Base-by-base conservation (phyloP, 2,329 filamentous ascomycete species). In the Paracorniculantispora psalliotae region DNA sequence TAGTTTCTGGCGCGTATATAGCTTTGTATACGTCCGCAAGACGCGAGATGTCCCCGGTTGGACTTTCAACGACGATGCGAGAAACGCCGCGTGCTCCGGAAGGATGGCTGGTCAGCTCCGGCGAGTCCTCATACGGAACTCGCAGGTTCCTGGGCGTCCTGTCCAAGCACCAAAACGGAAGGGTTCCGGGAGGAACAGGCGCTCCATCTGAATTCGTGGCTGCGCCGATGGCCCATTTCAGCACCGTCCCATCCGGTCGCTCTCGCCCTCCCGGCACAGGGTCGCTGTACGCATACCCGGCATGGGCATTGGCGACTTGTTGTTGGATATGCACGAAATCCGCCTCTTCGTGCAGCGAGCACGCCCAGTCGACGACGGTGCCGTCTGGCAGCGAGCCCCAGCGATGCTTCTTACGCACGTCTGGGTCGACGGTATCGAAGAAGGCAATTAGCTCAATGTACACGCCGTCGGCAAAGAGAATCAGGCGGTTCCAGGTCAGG, bases 361-460 rank as follows among this genome's bases (percentile, higher is more conserved):
- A 76, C 8, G 86, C 81, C 78, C 82, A 84, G 73, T 88, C 87
- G 62, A 88, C 77, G 44, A 81, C 70, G 23, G 69, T 73, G 3
- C 82, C 81, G 33, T 78, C 77, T 0, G 70, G 63, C 10, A 81
- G 77, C 0, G 70, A 60, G 1, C 81, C 84, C 86, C 86, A 90
- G 66, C 81, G 81, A 65, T 89, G 85, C 1, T 72, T 70, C 6
- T 66, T 66, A 3, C 79, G 75, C 7, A 70, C 64, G 4, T 73
- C 71, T 0, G 71, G 72, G 21, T 74, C 71, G 28, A 72, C 62
- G 10, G 69, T 77, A 21, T 80, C 68, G 51, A 83, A 73, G 67
- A 88, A 89, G 41, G 83, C 80, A 61, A 88, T 86, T 53, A 89
- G 73, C 67, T 90, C 86, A 56, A 90, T 73, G 71, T 89, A 89